phyloP scores from a whole-genome alignment of 2,329 filamentous ascomycete genomes.

The Colletotrichum noveboracense region DNA sequence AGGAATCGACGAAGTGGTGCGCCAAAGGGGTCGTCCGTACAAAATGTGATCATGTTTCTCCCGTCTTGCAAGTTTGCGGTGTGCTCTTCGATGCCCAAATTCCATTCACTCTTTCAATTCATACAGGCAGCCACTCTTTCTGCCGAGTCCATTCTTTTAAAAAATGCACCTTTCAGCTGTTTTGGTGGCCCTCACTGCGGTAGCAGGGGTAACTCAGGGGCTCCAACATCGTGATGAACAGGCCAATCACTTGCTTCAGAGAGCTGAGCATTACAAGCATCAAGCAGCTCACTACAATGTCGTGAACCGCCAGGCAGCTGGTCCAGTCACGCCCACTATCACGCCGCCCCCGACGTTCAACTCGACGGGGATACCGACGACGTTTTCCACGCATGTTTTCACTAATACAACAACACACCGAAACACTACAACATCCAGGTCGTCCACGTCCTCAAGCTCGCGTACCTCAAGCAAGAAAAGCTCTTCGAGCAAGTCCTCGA shows the following conservation, averaged over 20 bases:
- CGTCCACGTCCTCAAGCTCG: neutral
- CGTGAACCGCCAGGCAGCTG: neutral
- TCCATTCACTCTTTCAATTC: neutral
- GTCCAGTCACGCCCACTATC: neutral
- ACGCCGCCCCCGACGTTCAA: neutral
- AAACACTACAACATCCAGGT: neutral
- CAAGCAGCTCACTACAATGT: neutral
- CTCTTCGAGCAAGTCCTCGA: neutral
- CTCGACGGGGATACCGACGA: neutral
- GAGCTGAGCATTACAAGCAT: neutral
- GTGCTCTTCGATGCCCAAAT: neutral
- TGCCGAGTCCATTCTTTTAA: neutral
- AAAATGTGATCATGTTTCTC: neutral
- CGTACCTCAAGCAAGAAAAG: neutral
- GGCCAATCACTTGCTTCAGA: neutral
- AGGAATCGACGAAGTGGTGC: neutral
- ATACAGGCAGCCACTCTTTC: neutral
- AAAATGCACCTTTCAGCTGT: neutral
- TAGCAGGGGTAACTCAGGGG: neutral
- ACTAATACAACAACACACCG: neutral
- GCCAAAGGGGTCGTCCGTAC: neutral
- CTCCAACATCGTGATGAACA: neutral
- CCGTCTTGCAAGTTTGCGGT: rapidly evolving
- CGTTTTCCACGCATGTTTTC: neutral
- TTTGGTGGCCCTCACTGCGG: neutral